Conservation (phyloP, 768 basidiomycete species). For the Xerocomellus chrysenteron region DNA sequence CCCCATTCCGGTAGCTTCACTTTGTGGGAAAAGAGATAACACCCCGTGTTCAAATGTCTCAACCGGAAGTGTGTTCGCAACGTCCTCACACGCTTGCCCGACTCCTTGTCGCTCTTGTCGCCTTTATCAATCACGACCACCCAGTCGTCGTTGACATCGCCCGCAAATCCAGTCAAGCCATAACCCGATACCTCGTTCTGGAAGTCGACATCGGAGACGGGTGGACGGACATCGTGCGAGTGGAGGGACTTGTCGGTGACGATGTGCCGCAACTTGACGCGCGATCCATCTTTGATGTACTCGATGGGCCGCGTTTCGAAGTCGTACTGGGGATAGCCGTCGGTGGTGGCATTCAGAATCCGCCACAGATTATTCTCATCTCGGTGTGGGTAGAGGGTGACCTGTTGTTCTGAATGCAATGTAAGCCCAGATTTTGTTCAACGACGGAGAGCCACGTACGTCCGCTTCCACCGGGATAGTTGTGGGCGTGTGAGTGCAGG, state of each 20-base stretch:
- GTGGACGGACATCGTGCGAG: constrained; percentile 92
- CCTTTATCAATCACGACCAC: constrained; percentile 80
- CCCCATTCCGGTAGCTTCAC: constrained; percentile 98
- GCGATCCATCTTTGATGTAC: constrained; percentile 62
- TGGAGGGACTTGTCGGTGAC: constrained; percentile 84
- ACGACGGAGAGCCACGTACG: constrained; percentile 50
- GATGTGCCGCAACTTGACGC: constrained; percentile 80
- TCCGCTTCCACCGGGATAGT: constrained; percentile 86
- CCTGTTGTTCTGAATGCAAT: constrained; percentile 78
- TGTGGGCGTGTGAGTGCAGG: constrained; percentile 89
- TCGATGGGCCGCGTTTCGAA: constrained; percentile 55
- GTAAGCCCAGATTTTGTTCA: neutral
- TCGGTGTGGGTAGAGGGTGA: constrained; percentile 98
- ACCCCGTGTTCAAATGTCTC: constrained; percentile 82
- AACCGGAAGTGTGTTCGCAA: constrained; percentile 81
- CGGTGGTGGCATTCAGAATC: constrained; percentile 70
- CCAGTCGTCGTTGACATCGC: constrained; percentile 95
- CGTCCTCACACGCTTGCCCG: constrained; percentile 70
- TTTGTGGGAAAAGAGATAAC: constrained; percentile 97
- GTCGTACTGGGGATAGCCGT: constrained; percentile 41
- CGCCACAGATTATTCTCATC: constrained; percentile 95
- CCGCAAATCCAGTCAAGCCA: constrained; percentile 79
- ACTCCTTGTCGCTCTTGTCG: constrained; percentile 60
- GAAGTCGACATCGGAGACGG: constrained; percentile 96
- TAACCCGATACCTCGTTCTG: constrained; percentile 98